A percentile compares a stretch with the other conserved stretches of the same genome.
Evolutionary conservation across 2,329 filamentous ascomycete genomes (phyloP).

Genomic region (Aspergillus tanneri): DNA sequence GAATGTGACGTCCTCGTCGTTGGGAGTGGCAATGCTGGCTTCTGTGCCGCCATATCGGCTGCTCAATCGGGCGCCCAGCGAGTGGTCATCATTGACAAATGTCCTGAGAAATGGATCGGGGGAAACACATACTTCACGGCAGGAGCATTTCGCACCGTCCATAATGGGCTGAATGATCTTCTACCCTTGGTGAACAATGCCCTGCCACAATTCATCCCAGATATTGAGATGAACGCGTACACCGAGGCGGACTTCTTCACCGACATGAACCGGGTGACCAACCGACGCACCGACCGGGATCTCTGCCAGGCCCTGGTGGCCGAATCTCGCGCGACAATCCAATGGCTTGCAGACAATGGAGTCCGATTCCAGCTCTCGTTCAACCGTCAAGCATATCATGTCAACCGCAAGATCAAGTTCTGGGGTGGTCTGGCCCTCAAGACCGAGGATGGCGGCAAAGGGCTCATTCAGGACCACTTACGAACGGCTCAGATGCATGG

Average conservation of each 20-base stretch:
- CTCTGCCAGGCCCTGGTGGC: slow-evolving; percentile 53
- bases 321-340: slow-evolving; percentile 52
- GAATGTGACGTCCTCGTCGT: slow-evolving; percentile 50
- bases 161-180: slow-evolving; percentile 57
- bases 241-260: slow-evolving; percentile 53
- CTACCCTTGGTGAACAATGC: slow-evolving; percentile 64
- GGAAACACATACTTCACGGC: slow-evolving; percentile 67
- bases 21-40: slow-evolving; percentile 65
- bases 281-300: slow-evolving; percentile 52
- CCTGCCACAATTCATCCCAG: slow-evolving; percentile 42
- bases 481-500: slow-evolving; percentile 45
- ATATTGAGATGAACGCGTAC: slow-evolving; percentile 62
- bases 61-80: slow-evolving; percentile 34
- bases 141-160: slow-evolving; percentile 60
- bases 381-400: slow-evolving; percentile 64
- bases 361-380: slow-evolving; percentile 62
- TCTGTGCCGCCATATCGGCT: slow-evolving; percentile 60
- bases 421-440: slow-evolving; percentile 66
- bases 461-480: slow-evolving; percentile 54
- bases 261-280: slow-evolving; percentile 59
- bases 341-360: slow-evolving; percentile 58
- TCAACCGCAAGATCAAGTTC: slow-evolving; percentile 62
- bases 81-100: slow-evolving; percentile 61
- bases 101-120: slow-evolving; percentile 58
- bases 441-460: slow-evolving; percentile 60